A percentile compares a stretch with the other conserved stretches of the same genome.
These are phyloP conservation scores for Lachnellula hyalina DNA, from an alignment of 2,329 filamentous ascomycete species.

Conservation along the genomic window DNA sequence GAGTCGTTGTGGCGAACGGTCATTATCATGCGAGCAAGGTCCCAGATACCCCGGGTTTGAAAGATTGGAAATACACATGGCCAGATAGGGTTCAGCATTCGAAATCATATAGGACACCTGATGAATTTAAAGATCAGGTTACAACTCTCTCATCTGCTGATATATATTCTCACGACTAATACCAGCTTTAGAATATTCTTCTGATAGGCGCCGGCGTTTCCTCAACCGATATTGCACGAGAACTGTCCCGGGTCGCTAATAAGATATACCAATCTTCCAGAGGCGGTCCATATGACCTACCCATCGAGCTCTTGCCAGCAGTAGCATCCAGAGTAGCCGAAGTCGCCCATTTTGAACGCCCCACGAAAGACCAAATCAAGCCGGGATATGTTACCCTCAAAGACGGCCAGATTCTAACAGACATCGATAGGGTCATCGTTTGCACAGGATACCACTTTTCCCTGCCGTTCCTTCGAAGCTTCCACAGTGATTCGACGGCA, in stretches of 20 bases:
- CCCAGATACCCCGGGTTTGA: slow-evolving; percentile 54
- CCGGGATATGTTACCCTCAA: slow-evolving; percentile 47
- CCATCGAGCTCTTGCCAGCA: slow-evolving; percentile 17
- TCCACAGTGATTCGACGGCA: slow-evolving; percentile 35
- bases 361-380: slow-evolving; percentile 31
- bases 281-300: slow-evolving; percentile 21
- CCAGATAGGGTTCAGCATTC: slow-evolving; percentile 57
- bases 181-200: slow-evolving; percentile 40
- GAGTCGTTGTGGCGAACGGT: slow-evolving; percentile 60
- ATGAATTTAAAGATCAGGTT: slow-evolving; percentile 48
- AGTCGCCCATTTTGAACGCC: slow-evolving; percentile 17
- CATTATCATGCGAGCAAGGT: slow-evolving; percentile 62
- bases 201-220: slow-evolving; percentile 52
- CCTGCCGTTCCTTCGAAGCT: slow-evolving; percentile 55
- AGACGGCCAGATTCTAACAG: slow-evolving; percentile 46
- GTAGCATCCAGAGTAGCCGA: slow-evolving; percentile 15
- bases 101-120: slow-evolving; percentile 64
- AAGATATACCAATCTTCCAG: slow-evolving; percentile 25
- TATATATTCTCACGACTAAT: background rate
- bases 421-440: slow-evolving; percentile 58
- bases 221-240: slow-evolving; percentile 34
- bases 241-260: slow-evolving; percentile 19
- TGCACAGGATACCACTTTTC: slow-evolving; percentile 66
- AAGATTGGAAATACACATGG: slow-evolving; percentile 49
- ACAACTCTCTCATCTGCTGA: background rate